Conservation (phyloP, 176 grass and related monocot genomes). For the Stipa capillata region DNA sequence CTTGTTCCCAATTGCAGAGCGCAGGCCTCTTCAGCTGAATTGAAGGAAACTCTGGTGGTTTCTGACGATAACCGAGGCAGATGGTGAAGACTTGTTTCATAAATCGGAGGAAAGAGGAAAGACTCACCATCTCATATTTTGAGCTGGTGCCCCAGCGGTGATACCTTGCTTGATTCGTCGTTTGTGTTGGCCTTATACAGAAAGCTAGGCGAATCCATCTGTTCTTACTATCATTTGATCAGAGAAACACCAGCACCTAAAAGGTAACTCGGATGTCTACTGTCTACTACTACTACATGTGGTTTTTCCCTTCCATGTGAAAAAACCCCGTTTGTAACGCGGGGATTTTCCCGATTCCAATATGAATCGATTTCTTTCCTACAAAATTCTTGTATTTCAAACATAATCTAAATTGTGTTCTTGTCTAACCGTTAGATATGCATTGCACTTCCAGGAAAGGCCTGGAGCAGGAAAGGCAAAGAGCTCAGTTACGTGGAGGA, state of each 20-base stretch:
- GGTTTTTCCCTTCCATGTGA: too few species aligned
- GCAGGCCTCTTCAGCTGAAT: background rate
- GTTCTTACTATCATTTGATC: background rate
- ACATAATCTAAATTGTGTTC: too few species aligned
- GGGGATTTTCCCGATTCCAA: too few species aligned
- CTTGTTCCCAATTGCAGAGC: constrained; percentile 4
- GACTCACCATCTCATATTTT: background rate
- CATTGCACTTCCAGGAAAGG: background rate
- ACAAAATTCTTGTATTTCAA: too few species aligned
- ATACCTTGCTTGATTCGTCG: too few species aligned
- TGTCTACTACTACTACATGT: background rate
- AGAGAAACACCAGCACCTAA: background rate
- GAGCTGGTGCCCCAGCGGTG: too few species aligned
- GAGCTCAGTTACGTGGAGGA: constrained; percentile 27
- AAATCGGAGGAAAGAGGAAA: background rate
- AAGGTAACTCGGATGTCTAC: background rate
- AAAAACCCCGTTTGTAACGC: too few species aligned
- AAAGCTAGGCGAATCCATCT: too few species aligned
- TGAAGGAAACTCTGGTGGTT: background rate
- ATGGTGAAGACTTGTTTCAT: background rate
- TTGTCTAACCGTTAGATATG: background rate
- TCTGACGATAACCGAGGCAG: background rate
- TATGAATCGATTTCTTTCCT: too few species aligned
- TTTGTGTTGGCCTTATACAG: too few species aligned
- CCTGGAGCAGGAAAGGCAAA: constrained; percentile 7